Base-by-base conservation (phyloP, 1,284 basidiomycete species). In the Cryptococcus jaspeensis region DNA sequence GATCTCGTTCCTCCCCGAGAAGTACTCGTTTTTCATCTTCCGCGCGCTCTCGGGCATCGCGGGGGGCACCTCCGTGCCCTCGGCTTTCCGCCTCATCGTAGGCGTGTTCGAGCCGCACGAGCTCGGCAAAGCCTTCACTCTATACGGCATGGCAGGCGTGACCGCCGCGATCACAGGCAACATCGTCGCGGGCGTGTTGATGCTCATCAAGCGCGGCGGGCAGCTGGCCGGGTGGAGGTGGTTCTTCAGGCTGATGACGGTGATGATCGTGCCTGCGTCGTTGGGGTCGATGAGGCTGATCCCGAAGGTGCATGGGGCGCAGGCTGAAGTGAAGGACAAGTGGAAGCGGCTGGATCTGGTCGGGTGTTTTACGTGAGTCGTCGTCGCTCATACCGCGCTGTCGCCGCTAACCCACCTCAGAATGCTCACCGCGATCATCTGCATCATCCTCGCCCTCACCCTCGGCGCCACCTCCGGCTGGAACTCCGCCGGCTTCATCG, bases 241-340 rank as follows among this genome's bases (percentile, higher is more conserved):
- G 75, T 67, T 78, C 70, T 66, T 79, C 66, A 32, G 67, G 47
- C 12, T 77, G 62, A 25, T 79, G 62, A 52, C 75, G 59, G 58
- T 69, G 58, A 20, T 61, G n/a, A 51, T 60, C 41, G 20, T 62
- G 5, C 55, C 64, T 9, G 39, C 58, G 11, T 43, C 59, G 6
- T 5, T 66, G 6, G 52, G 58, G 40, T 65, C 62, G 35, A 45
- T 63, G 20, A 55, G 44, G 18, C 53, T 60, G 43, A 58, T 68
- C 43, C 67, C 66, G 11, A 60, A 60, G 28, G 52, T 50, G 39
- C 43, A 41, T n/a, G 59, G 59, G 32, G 53, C 43, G 42, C 43
- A 44, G 48, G 58, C 57, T 12, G 53, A 49, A 32, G 59, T 41
- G 48, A 40, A 52, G 37, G 28, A 58, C n/a, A 62, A 64, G 37